Evolutionary conservation across 1,284 basidiomycete species (phyloP).

Genomic region (Schizophyllum commune): DNA sequence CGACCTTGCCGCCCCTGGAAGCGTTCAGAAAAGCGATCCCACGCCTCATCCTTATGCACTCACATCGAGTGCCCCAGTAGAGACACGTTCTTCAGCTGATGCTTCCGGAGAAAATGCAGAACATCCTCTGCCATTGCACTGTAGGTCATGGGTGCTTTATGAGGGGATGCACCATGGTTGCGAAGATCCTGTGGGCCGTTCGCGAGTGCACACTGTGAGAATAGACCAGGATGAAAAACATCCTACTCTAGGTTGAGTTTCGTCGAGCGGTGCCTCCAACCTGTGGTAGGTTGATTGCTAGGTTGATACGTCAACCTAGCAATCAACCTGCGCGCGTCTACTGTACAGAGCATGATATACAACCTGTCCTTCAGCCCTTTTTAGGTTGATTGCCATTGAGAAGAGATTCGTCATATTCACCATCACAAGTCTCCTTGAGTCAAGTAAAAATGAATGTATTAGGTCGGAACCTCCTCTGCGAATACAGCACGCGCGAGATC

Average conservation of each 20-base stretch:
- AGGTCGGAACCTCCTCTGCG: background rate
- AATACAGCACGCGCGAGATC: constrained; percentile 3
- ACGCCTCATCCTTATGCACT: constrained; percentile 15
- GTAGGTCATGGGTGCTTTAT: constrained; percentile 60
- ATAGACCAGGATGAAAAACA: too few relatives aligned
- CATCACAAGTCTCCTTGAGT: background rate
- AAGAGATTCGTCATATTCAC: too few relatives aligned
- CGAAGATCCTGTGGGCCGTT: constrained; percentile 53
- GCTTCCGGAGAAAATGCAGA: constrained; percentile 45
- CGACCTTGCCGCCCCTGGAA: constrained; percentile 80
- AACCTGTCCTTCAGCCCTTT: background rate
- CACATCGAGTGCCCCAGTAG: constrained; percentile 85
- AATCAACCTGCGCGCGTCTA: background rate
- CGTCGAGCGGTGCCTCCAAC: background rate
- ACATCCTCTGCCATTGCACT: constrained; percentile 65
- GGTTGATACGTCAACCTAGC: constrained; percentile 3
- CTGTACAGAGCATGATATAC: background rate
- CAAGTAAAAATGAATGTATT: background rate
- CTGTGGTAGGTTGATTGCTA: background rate
- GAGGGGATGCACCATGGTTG: constrained; percentile 75
- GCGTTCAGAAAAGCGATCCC: background rate
- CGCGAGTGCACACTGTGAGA: too few relatives aligned
- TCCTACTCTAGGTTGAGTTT: constrained; percentile 2
- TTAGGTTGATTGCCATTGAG: too few relatives aligned
- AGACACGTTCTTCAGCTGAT: constrained; percentile 50